Evolutionary conservation across 352 stramenopile species (phyloP).

Genomic region (Phytophthora hibernalis): DNA sequence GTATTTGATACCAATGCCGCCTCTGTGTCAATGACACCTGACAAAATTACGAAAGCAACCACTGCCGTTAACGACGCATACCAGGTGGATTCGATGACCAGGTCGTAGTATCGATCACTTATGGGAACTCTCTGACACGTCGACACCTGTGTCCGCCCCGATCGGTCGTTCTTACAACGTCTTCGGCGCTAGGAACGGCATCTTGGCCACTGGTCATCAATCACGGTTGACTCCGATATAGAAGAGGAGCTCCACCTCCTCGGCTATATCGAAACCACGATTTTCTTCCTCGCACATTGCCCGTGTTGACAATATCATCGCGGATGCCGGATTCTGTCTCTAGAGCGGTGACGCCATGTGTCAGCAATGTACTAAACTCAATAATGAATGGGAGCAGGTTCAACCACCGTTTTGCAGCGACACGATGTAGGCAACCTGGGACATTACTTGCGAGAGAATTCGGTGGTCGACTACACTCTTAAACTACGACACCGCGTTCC

Average conservation of each 20-base stretch:
- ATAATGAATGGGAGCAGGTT: not conserved
- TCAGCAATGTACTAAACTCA: not conserved
- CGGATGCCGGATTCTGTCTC: conserved; percentile 5
- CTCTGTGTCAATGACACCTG: not conserved
- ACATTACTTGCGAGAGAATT: not conserved
- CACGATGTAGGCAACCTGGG: not conserved
- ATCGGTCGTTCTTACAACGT: not conserved
- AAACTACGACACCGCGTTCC: not conserved
- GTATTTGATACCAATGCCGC: conserved; percentile 2
- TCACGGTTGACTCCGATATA: not conserved
- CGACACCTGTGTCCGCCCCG: not conserved
- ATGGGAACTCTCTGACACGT: not conserved
- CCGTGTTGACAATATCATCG: conserved; percentile 3
- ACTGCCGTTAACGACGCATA: not conserved
- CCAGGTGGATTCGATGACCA: not conserved
- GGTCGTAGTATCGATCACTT: not conserved
- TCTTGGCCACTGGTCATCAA: not conserved
- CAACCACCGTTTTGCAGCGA: not conserved
- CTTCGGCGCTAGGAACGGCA: not conserved
- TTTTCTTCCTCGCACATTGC: conserved; percentile 20
- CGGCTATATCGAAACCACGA: not conserved
- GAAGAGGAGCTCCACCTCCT: conserved; percentile 4
- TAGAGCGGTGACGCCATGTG: not conserved
- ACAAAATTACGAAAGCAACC: conserved; percentile 1
- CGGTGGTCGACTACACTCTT: not conserved